Evolutionary conservation across 768 basidiomycete species (phyloP).

Genomic region (Lactarius akahatsu): DNA sequence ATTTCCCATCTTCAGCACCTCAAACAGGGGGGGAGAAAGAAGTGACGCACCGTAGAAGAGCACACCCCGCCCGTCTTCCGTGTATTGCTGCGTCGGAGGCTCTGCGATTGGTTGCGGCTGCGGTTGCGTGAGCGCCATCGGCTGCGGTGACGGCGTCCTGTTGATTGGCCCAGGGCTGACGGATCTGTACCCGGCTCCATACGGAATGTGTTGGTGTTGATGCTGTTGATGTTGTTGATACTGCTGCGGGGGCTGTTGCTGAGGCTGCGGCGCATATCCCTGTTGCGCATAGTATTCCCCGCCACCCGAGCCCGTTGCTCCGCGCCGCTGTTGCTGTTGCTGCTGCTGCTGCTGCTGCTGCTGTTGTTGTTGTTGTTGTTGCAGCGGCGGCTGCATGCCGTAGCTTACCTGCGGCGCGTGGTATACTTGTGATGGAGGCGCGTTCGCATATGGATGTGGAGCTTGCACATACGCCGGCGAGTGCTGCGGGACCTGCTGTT

Average conservation of each 20-base stretch:
- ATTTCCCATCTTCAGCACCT: slow-evolving; percentile 10
- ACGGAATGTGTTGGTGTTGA: slow-evolving; percentile 36
- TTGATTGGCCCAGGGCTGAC: slow-evolving; percentile 42
- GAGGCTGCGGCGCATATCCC: slow-evolving; percentile 20
- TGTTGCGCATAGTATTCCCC: slow-evolving; percentile 23
- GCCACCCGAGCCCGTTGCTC: slow-evolving; percentile 10
- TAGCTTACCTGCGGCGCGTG: slow-evolving; percentile 1
- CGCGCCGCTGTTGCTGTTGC: slow-evolving; percentile 30
- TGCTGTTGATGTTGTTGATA: slow-evolving; percentile 39
- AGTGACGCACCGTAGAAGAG: slow-evolving; percentile 77
- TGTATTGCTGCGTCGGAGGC: slow-evolving; percentile 70
- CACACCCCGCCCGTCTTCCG: slow-evolving; percentile 78
- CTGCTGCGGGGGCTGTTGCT: slow-evolving; percentile 29
- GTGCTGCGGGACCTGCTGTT: slow-evolving; percentile 23
- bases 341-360: slow-evolving; percentile 36
- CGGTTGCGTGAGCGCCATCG: slow-evolving; percentile 32
- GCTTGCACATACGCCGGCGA: slow-evolving; percentile 22
- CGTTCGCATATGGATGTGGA: slow-evolving; percentile 26
- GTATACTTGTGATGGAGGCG: slow-evolving; percentile 23
- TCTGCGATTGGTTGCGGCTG: slow-evolving; percentile 23
- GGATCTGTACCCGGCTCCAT: slow-evolving; percentile 40
- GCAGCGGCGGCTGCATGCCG: slow-evolving; percentile 16
- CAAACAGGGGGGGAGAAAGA: neutral
- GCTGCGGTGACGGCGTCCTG: slow-evolving; percentile 54
- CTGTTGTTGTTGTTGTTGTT: slow-evolving; percentile 39